phyloP scores from a whole-genome alignment of 2,329 filamentous ascomycete species.

The Penicillium fuscoglaucum region DNA sequence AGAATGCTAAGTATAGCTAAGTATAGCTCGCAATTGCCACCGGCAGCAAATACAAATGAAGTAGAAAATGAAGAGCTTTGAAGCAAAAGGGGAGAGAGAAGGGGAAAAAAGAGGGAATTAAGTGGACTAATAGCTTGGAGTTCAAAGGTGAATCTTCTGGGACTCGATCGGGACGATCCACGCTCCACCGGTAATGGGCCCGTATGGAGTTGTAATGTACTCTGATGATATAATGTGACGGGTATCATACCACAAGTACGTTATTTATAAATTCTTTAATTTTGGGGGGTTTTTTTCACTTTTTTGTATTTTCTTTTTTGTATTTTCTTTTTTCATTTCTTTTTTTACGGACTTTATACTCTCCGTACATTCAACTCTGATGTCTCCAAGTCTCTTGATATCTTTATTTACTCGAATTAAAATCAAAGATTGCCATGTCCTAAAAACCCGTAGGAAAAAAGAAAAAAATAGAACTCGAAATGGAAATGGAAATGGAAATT shows the following conservation, averaged over 20 bases:
- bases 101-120: constrained; percentile 14
- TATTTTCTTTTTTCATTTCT: neutral
- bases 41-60: constrained; percentile 27
- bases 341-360: neutral
- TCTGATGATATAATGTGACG: constrained; percentile 9
- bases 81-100: constrained; percentile 9
- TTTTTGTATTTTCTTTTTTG: neutral
- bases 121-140: constrained; percentile 21
- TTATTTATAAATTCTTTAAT: neutral
- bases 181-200: constrained; percentile 19
- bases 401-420: neutral
- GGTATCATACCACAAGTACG: neutral
- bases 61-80: constrained; percentile 6
- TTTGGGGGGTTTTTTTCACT: neutral
- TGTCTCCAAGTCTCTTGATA: neutral
- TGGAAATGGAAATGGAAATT: neutral
- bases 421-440: neutral
- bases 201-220: constrained; percentile 8
- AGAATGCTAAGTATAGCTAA: constrained; percentile 19
- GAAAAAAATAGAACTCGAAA: neutral
- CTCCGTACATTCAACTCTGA: neutral
- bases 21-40: constrained; percentile 29
- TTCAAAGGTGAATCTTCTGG: constrained; percentile 23
- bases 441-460: neutral
- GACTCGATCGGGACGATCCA: constrained; percentile 32